A percentile compares a stretch with the other conserved stretches of the same genome.
These are phyloP conservation scores for Clathrospora elynae DNA, from an alignment of 2,329 filamentous ascomycete species.

Conservation along the genomic window DNA sequence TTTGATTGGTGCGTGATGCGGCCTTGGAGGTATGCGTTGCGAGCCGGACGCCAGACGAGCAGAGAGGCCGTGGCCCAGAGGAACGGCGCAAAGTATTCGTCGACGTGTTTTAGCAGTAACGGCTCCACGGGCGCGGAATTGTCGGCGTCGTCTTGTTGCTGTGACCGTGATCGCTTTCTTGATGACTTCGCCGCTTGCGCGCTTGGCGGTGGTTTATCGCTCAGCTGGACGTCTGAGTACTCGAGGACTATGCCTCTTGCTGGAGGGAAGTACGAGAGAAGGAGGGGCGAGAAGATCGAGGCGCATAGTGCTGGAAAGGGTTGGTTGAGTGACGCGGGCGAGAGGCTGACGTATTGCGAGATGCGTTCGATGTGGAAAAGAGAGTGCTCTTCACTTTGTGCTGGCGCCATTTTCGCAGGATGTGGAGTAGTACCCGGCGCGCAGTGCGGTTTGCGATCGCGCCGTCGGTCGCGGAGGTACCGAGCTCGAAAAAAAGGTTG, in stretches of 20 bases:
- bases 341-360: slow-evolving; percentile 78
- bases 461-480: slow-evolving; percentile 13
- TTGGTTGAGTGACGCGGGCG: slow-evolving; percentile 70
- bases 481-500: slow-evolving; percentile 38
- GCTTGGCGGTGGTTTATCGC: slow-evolving; percentile 58
- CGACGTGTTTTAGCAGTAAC: slow-evolving; percentile 34
- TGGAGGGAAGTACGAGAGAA: slow-evolving; percentile 76
- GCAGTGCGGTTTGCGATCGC: slow-evolving; percentile 24
- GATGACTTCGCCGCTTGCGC: slow-evolving; percentile 4
- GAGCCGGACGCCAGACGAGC: slow-evolving; percentile 76
- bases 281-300: slow-evolving; percentile 74
- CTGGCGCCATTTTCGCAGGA: slow-evolving; percentile 34
- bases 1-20: slow-evolving; percentile 85
- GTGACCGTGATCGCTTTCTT: slow-evolving; percentile 9
- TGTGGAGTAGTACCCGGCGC: background rate
- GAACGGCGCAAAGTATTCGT: slow-evolving; percentile 83
- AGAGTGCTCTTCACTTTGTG: slow-evolving; percentile 18
- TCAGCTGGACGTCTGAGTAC: slow-evolving; percentile 71
- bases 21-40: slow-evolving; percentile 76
- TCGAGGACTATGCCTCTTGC: slow-evolving; percentile 75
- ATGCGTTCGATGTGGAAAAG: slow-evolving; percentile 78
- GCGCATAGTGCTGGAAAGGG: slow-evolving; percentile 73
- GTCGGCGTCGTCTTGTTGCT: slow-evolving; percentile 12
- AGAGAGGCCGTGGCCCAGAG: slow-evolving; percentile 89
- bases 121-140: slow-evolving; percentile 12